phyloP scores from a whole-genome alignment of 805 yeast species.

The Monosporozyma yasuniensis region DNA sequence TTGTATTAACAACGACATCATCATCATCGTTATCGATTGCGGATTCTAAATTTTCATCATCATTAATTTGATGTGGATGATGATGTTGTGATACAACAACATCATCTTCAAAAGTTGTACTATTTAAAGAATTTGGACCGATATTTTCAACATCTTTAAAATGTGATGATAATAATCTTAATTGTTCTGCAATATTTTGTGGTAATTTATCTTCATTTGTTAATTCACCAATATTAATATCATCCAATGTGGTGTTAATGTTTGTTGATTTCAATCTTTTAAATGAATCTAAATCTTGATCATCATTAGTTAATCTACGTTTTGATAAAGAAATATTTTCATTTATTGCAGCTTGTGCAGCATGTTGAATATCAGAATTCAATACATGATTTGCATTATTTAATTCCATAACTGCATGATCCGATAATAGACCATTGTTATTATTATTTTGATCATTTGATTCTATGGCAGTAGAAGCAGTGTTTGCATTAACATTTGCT shows the following conservation, averaged over 20 bases:
- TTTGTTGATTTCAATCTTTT: constrained; percentile 7
- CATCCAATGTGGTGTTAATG: constrained; percentile 9
- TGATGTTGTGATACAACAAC: neutral
- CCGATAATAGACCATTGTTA: neutral
- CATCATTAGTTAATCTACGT: constrained; percentile 11
- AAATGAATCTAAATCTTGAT: constrained; percentile 1
- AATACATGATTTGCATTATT: neutral
- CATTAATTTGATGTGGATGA: neutral
- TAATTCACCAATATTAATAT: constrained; percentile 14
- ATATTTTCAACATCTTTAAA: constrained; percentile 27
- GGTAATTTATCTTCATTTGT: constrained; percentile 28
- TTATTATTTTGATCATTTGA: neutral
- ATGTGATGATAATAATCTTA: constrained; percentile 28
- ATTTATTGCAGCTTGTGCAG: constrained; percentile 23
- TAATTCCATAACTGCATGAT: neutral
- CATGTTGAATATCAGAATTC: constrained; percentile 15
- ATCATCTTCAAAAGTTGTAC: neutral
- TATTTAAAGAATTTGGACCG: neutral
- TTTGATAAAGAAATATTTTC: constrained; percentile 15
- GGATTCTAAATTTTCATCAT: too few relatives aligned
- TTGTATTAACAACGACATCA: constrained; percentile 9
- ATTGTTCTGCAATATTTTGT: constrained; percentile 30
- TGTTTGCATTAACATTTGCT: neutral
- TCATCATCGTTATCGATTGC: constrained; percentile 11
- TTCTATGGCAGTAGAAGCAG: neutral